A percentile compares a stretch with the other conserved stretches of the same genome.
These are phyloP conservation scores for Schizophyllum amplum DNA, from an alignment of 1,284 basidiomycete genomes.

Conservation along the genomic window DNA sequence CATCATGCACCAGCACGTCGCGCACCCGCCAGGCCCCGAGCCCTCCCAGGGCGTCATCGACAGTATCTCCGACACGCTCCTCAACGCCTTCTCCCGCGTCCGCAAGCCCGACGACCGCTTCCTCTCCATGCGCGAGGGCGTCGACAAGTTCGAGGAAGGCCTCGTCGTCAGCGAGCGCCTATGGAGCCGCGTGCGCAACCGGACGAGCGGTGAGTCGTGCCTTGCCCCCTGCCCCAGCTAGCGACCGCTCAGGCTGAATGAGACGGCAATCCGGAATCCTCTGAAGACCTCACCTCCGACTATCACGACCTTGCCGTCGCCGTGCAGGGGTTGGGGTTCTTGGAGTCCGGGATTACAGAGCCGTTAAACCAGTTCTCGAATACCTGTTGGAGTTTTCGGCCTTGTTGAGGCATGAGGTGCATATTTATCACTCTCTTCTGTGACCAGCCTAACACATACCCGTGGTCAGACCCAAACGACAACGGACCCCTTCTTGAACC, in stretches of 20 bases:
- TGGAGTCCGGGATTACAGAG: slow-evolving; percentile 97
- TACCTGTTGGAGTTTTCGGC: slow-evolving; percentile 91
- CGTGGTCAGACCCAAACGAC: slow-evolving; percentile 67
- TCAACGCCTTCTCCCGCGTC: slow-evolving; percentile 93
- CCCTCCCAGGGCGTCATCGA: slow-evolving; percentile 80
- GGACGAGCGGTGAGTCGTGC: slow-evolving; percentile 77
- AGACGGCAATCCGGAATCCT: slow-evolving; percentile 69
- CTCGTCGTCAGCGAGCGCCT: slow-evolving; percentile 75
- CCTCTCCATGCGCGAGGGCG: slow-evolving; percentile 80
- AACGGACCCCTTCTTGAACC: slow-evolving; percentile 81
- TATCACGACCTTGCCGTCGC: slow-evolving; percentile 95
- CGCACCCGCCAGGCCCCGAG: slow-evolving; percentile 80
- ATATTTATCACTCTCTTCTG: slow-evolving; percentile 19
- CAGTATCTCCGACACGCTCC: slow-evolving; percentile 89
- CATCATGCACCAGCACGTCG: slow-evolving; percentile 90
- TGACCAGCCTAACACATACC: background rate
- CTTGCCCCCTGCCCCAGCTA: slow-evolving; percentile 23
- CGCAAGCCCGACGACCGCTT: slow-evolving; percentile 97
- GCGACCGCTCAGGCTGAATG: slow-evolving; percentile 75
- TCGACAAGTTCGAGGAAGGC: slow-evolving; percentile 95
- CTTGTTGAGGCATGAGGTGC: slow-evolving; percentile 71
- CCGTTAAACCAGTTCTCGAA: slow-evolving; percentile 94
- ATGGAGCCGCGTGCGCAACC: slow-evolving; percentile 64
- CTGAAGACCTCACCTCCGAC: slow-evolving; percentile 89
- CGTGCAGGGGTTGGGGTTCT: slow-evolving; percentile 92